phyloP scores from a whole-genome alignment of 768 basidiomycete genomes.

The Pholiota molesta region DNA sequence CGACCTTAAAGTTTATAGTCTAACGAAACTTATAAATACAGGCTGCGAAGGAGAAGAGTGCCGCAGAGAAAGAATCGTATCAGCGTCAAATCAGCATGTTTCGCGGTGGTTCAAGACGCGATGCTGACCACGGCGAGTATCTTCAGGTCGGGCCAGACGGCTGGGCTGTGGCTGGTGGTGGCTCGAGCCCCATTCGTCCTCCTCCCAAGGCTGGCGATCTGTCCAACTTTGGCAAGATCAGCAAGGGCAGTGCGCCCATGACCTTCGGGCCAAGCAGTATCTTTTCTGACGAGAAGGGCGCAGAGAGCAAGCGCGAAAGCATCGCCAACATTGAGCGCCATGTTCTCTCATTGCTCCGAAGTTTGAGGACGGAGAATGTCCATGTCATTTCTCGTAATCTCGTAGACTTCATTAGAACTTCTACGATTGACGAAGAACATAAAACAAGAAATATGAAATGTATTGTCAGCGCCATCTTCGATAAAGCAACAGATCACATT shows the following conservation, averaged over 20 bases:
- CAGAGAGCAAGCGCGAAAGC: slow-evolving; percentile 63
- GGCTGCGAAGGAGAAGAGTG: slow-evolving; percentile 84
- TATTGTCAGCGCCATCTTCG: too few relatives aligned
- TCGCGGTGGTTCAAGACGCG: slow-evolving; percentile 88
- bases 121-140: slow-evolving; percentile 64
- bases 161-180: slow-evolving; percentile 75
- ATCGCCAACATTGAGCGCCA: slow-evolving; percentile 78
- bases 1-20: not conserved
- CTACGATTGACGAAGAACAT: too few relatives aligned
- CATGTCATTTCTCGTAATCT: too few relatives aligned
- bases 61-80: slow-evolving; percentile 59
- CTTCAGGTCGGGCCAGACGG: slow-evolving; percentile 74
- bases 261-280: slow-evolving; percentile 87
- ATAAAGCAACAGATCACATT: too few relatives aligned
- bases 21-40: slow-evolving; percentile 29
- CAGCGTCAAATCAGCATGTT: slow-evolving; percentile 78
- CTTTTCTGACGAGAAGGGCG: slow-evolving; percentile 71
- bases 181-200: slow-evolving; percentile 50
- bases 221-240: slow-evolving; percentile 88
- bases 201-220: slow-evolving; percentile 84
- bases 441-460: too few relatives aligned
- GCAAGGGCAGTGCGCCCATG: slow-evolving; percentile 54
- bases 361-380: too few relatives aligned
- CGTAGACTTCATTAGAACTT: too few relatives aligned
- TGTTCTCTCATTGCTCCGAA: slow-evolving; percentile 57